Conservation (phyloP, 148 eudicot species). For the Selenicereus undatus region DNA sequence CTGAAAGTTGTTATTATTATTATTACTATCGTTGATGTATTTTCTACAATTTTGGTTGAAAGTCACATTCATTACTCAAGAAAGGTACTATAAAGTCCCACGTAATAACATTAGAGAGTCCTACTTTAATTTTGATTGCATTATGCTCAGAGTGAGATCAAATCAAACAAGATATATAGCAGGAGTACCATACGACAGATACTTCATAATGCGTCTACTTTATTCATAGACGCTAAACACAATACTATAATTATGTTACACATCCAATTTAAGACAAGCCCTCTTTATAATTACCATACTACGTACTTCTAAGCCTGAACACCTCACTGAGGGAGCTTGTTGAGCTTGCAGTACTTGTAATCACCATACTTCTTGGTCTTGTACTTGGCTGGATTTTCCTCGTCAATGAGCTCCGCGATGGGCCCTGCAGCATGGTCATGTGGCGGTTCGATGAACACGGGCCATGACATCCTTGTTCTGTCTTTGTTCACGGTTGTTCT, state of each 20-base stretch:
- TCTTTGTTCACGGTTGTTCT: slow-evolving; percentile 68
- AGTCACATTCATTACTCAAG: too few relatives aligned
- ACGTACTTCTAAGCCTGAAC: neutral
- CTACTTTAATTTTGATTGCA: too few relatives aligned
- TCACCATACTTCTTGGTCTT: slow-evolving; percentile 72
- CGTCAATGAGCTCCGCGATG: slow-evolving; percentile 39
- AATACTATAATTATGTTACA: neutral
- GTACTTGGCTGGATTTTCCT: slow-evolving; percentile 45
- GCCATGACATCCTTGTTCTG: slow-evolving; percentile 88
- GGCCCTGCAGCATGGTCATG: slow-evolving; percentile 53
- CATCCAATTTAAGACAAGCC: neutral
- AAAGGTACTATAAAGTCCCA: too few relatives aligned
- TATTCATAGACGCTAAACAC: neutral
- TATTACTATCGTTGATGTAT: too few relatives aligned
- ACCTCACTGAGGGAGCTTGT: slow-evolving; percentile 60
- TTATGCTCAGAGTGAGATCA: too few relatives aligned
- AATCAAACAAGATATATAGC: too few relatives aligned
- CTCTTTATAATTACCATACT: too few relatives aligned
- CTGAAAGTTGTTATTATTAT: too few relatives aligned
- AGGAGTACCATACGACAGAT: too few relatives aligned
- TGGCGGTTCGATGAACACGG: slow-evolving; percentile 77
- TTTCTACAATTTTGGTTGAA: too few relatives aligned
- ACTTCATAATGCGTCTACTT: neutral
- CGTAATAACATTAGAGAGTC: too few relatives aligned
- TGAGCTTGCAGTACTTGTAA: slow-evolving; percentile 64